Percentiles rank a stretch among this genome's conserved stretches.
These are phyloP conservation scores for Seiridium unicorne DNA, from an alignment of 2,329 filamentous ascomycete genomes.

Conservation along the genomic window DNA sequence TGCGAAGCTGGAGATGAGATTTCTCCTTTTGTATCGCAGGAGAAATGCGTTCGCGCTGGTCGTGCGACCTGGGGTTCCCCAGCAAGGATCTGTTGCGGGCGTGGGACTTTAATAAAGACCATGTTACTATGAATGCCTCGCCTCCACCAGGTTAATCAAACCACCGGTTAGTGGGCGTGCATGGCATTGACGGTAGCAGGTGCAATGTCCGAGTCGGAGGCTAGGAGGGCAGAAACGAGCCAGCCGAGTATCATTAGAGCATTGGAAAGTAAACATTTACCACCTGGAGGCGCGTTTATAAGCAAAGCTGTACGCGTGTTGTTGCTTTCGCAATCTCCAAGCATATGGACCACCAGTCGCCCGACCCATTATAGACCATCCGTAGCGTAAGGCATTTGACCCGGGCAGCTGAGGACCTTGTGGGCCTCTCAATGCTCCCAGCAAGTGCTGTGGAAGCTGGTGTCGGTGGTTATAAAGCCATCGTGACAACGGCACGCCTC, in stretches of 20 bases:
- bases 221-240: constrained; percentile 1
- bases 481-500: background rate
- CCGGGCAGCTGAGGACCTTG: background rate
- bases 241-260: background rate
- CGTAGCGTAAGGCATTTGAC: background rate
- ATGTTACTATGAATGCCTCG: background rate
- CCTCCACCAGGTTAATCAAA: constrained; percentile 1
- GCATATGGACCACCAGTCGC: too few species aligned
- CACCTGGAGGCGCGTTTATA: background rate
- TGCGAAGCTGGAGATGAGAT: too few species aligned
- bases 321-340: background rate
- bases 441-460: background rate
- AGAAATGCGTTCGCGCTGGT: background rate
- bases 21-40: too few species aligned
- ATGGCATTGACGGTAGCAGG: constrained; percentile 2
- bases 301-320: background rate
- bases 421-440: background rate
- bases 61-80: background rate
- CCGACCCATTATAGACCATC: too few species aligned
- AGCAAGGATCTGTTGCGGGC: constrained; percentile 1
- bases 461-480: background rate
- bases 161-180: background rate
- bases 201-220: constrained; percentile 7
- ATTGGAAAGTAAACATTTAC: background rate
- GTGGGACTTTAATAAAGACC: background rate